Evolutionary conservation across 2,329 filamentous ascomycete genomes (phyloP), one percentile per base, ranked within the genome.

Genomic region (Blumeriella jaapii): DNA sequence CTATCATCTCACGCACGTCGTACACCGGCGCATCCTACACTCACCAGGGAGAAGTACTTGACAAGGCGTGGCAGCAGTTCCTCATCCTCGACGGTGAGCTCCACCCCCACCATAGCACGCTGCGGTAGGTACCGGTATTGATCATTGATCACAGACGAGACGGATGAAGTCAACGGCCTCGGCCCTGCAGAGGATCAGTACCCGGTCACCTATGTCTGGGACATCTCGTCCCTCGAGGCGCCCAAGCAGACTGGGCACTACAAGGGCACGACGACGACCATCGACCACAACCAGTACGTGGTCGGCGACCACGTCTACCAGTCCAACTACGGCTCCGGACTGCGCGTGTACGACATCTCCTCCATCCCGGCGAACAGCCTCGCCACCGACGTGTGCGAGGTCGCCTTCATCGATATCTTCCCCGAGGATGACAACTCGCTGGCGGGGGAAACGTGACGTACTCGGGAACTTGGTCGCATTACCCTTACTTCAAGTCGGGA

Each of bases 151-250:
- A 39, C 42, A 15, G 42, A 45, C 11, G 42, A 45, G 24, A 19
- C 38, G 8, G 68, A 73, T 38, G 69, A 73, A 55, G 37, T 46
- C 3, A 50, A 63, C 5, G 50, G 50, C 3, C 53, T 56, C 0
- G 63, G 60, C 6, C 58, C 59, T 0, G 64, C 57, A 0, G 53
- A 52, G 0, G 59, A 67, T 28, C 60, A 61, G 2, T 61, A 53
- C 40, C 64, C 67, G 3, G 62, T 64, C 3, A 69, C 65, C 0
- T 69, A 67, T 47, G 67, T 70, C 47, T 67, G 63, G 53, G 64
- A 64, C 45, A 61, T 65, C 48, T 51, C 49, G 32, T 49, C 50
- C 25, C 56, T 65, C 32, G 53, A 56, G 22, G 49, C 47, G 4
- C 62, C 63, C 4, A 53, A 57, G 41, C 59, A 63, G 38, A 63